Base-by-base conservation (phyloP, 495 filamentous ascomycete species). In the Xylaria curta region DNA sequence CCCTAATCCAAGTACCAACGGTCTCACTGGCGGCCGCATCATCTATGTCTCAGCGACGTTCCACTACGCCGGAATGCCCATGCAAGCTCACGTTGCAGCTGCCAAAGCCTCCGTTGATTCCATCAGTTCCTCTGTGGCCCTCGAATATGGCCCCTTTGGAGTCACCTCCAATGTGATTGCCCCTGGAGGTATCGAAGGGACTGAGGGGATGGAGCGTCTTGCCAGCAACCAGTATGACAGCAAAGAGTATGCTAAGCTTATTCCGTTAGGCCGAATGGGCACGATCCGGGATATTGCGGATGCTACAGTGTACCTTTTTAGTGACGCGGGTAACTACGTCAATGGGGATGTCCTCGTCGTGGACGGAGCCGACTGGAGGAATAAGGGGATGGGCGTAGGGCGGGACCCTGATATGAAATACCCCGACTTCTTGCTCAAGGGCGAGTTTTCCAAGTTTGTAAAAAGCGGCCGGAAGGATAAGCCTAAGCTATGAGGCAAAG, bases 61-160 rank as follows among this genome's bases (percentile, higher is more conserved):
- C 68, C 95, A 99, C 82, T 98, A 95, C 82, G 89, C 89, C 0
- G 92, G 92, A 28, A 88, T 88, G 78, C 92, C 94, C 0, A 88
- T 95, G 77, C 96, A 98, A 78, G 85, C 90, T 3, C 96, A 98
- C 79, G 95, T 94, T 21, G 85, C 90, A 3, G 94, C 93, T 7
- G 96, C 96, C 65, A 99, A 99, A 82, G 94, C 96, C 0, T 94
- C 91, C 31, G 88, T 99, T 24, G 96, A 99, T 79, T 89, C 94
- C 1, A 84, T 98, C 68, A 91, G 91, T 36, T 86, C 89, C 60
- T 88, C 87, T 10, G 85, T 94, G 0, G 91, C 93, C 4, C 86
- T 99, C 44, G 96, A 99, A 78, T 93, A 94, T 72, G 95, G 95
- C 0, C 96, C 96, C 0, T 86, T 87, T 42, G 96, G 96, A 1